Conservation (phyloP, 1,139 yeast genomes). For the Lodderomyces margitis region DNA sequence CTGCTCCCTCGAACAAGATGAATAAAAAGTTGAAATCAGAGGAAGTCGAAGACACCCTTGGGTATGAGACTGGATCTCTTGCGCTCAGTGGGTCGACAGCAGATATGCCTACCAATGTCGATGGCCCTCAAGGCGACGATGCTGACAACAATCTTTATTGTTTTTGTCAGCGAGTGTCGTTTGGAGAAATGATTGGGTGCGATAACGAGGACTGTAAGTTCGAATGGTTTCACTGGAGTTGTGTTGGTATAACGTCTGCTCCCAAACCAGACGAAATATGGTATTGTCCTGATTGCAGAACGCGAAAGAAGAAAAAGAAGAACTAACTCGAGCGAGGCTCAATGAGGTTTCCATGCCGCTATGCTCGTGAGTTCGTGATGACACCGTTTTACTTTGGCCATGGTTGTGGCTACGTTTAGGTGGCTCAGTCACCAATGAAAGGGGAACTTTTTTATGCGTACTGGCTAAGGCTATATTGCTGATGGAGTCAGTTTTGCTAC, state of each 20-base stretch:
- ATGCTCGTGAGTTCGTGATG: background rate
- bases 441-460: no score
- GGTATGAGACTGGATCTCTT: slow-evolving; percentile 15
- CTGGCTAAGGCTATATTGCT: no score
- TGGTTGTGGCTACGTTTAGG: no score
- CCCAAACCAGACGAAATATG: slow-evolving; percentile 65
- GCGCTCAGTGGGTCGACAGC: slow-evolving; percentile 16
- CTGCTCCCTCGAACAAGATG: background rate
- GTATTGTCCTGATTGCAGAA: slow-evolving; percentile 70
- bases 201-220: slow-evolving; percentile 77
- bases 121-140: slow-evolving; percentile 45
- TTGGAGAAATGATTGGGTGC: slow-evolving; percentile 92
- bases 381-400: no score
- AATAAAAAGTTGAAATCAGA: slow-evolving; percentile 26
- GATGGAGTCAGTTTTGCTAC: no score
- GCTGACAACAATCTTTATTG: slow-evolving; percentile 69
- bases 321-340: slow-evolving; percentile 18
- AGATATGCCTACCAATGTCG: slow-evolving; percentile 12
- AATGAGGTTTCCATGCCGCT: background rate
- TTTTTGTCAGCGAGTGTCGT: slow-evolving; percentile 80
- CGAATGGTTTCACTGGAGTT: slow-evolving; percentile 87
- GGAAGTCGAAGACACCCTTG: slow-evolving; percentile 18
- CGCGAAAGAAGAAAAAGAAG: slow-evolving; percentile 46
- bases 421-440: no score
- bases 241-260: slow-evolving; percentile 75